Conservation (phyloP, 2,329 filamentous ascomycete genomes). For the Arthroderma sp. region DNA sequence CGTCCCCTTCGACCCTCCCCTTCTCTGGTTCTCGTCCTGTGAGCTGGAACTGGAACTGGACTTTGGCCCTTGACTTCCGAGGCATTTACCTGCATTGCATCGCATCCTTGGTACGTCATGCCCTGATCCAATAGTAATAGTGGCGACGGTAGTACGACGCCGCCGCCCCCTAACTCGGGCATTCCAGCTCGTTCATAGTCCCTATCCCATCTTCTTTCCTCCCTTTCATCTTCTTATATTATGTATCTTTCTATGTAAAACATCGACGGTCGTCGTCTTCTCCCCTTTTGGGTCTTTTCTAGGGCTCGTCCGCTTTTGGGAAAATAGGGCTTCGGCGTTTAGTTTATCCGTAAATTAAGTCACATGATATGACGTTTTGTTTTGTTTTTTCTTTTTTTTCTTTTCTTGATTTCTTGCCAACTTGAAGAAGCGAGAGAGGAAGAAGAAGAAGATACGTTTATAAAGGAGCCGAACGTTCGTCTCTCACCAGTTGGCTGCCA, state of each 20-base stretch:
- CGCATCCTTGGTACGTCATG: constrained; percentile 1
- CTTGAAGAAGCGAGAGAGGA: background rate
- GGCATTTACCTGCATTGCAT: background rate
- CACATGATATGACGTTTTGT: constrained; percentile 3
- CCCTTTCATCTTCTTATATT: background rate
- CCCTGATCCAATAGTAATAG: constrained; percentile 14
- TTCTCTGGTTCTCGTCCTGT: background rate
- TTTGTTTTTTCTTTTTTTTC: background rate
- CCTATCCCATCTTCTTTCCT: background rate
- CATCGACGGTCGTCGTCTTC: constrained; percentile 2
- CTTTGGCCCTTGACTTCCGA: background rate
- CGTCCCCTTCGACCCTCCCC: background rate
- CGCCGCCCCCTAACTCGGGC: constrained; percentile 7
- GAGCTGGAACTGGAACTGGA: too few species aligned
- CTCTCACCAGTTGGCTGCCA: background rate
- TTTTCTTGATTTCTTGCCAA: background rate
- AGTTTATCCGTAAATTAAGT: background rate
- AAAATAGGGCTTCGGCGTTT: background rate
- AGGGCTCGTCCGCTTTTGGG: background rate
- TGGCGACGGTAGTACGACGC: constrained; percentile 16
- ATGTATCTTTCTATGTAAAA: background rate
- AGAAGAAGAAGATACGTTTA: background rate
- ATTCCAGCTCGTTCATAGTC: background rate
- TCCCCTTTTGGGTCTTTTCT: background rate
- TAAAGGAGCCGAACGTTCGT: background rate